Base-by-base conservation (phyloP, 768 basidiomycete species). In the Pulveroboletus frians region DNA sequence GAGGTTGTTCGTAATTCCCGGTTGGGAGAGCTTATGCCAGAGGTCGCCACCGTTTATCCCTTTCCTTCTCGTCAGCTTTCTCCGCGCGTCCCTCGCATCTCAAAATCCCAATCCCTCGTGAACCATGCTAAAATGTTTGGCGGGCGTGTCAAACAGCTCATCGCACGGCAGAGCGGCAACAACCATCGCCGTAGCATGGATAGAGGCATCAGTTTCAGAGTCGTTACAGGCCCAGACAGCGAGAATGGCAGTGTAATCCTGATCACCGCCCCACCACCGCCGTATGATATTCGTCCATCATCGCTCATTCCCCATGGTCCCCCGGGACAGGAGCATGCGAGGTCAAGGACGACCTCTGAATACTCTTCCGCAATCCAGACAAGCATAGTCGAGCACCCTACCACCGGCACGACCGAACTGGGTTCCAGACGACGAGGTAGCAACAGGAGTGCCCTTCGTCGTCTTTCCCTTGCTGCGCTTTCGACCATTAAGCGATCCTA, bases 391-490 rank as follows among this genome's bases (percentile, higher is more conserved):
- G 60, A 60, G 15, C 45, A 34, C 40, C 35, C 38, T 27, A 46
- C 53, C 15, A 35, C 30, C 6, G 46, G 41, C 11, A 34, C 49
- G 20, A 35, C 51, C n/a, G 58, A 53, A 30, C 44, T 46, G 31
- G 44, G 43, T 43, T 48, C 48, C 20, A 49, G 63, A 46, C 56
- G 43, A 36, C 53, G 53, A 29, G 35, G 54, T 20, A 43, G 47
- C 43, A 58, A 39, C 27, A 54, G 65, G 34, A 60, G 46, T 37
- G 20, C 65, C 17, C 54, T 65, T 4, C 63, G 61, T 32, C 65
- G 65, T 45, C 53, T 67, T 50, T 69, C 67, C 32, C 50, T 67
- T 21, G 67, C 58, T 10, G 58, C 67, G 3, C 63, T 65, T 47
- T 68, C 64, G 27, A 61, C 64, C n/a, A 54, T 60, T 9, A 65